Conservation (phyloP, 1,139 yeast genomes). For the Saccharomyces uvarum region DNA sequence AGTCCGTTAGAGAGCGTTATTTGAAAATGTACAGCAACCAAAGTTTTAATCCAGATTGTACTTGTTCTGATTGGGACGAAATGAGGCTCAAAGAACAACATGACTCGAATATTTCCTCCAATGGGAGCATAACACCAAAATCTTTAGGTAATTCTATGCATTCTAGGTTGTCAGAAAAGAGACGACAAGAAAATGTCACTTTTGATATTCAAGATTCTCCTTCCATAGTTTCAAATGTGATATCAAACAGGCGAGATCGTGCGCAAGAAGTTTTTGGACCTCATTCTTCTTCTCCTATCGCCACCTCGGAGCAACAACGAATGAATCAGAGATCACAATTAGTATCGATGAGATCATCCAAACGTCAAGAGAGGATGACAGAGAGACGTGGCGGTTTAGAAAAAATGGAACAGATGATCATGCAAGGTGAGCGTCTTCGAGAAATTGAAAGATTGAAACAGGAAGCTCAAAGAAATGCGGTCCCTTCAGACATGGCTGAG, state of each 20-base stretch:
- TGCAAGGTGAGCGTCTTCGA: constrained; percentile 16
- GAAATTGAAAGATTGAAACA: constrained; percentile 13
- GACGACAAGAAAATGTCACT: neutral
- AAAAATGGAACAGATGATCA: constrained; percentile 22
- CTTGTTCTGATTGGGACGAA: neutral
- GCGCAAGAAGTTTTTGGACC: neutral
- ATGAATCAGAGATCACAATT: constrained; percentile 5
- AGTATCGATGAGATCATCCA: constrained; percentile 5
- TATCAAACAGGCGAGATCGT: constrained; percentile 2
- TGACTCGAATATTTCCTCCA: neutral
- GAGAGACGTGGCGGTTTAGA: constrained; percentile 21
- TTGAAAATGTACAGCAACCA: neutral
- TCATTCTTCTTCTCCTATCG: constrained; percentile 6
- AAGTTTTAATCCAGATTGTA: neutral
- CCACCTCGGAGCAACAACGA: neutral
- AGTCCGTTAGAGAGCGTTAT: neutral
- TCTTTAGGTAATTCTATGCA: neutral
- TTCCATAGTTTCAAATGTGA: neutral
- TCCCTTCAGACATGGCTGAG: constrained; percentile 18
- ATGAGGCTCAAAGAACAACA: neutral
- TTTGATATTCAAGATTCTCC: neutral
- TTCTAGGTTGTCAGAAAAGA: neutral
- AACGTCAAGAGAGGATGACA: constrained; percentile 9
- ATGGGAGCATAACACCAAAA: neutral
- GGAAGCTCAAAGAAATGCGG: constrained; percentile 19